Percentiles rank a stretch among this genome's conserved stretches.
phyloP scores from a whole-genome alignment of 805 yeast species.

The Saccharomycopsis sp. region DNA sequence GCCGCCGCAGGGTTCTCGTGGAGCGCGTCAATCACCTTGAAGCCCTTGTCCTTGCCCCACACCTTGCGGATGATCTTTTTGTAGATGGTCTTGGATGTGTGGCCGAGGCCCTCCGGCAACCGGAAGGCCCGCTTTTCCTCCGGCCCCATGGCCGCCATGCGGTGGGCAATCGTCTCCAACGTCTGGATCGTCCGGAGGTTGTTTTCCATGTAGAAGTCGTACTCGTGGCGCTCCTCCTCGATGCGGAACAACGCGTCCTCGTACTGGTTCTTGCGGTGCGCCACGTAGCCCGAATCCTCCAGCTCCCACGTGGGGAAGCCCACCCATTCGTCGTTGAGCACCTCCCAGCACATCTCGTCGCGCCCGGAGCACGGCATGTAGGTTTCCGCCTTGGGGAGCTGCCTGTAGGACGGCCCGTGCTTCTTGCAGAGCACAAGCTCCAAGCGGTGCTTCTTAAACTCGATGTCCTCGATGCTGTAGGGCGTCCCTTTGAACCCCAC shows the following conservation, averaged over 20 bases:
- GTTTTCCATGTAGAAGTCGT: conserved; percentile 92
- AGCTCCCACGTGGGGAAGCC: conserved; percentile 99
- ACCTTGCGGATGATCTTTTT: conserved; percentile 88
- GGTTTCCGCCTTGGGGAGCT: conserved; percentile 73
- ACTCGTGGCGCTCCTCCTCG: conserved; percentile 97
- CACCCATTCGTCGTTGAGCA: conserved; percentile 92
- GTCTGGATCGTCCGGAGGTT: conserved; percentile 93
- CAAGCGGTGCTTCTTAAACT: conserved; percentile 76
- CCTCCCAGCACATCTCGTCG: conserved; percentile 89
- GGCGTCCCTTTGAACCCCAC: conserved; percentile 87
- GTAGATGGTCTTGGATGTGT: conserved; percentile 83
- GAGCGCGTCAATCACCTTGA: conserved; percentile 91
- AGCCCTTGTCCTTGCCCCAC: conserved; percentile 91
- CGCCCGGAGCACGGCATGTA: conserved; percentile 83
- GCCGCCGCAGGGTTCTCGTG: conserved; percentile 95
- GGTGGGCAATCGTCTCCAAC: conserved; percentile 87
- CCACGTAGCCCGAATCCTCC: conserved; percentile 96
- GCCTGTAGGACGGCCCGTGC: conserved; percentile 87
- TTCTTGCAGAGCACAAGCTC: conserved; percentile 89
- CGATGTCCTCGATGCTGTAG: conserved; percentile 80
- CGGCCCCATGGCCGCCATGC: conserved; percentile 86
- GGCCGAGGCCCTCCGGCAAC: conserved; percentile 90
- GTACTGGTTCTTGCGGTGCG: conserved; percentile 97
- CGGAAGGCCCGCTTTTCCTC: conserved; percentile 84
- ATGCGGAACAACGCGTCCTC: conserved; percentile 92